Percentiles rank a stretch among this genome's conserved stretches.
Conservation (phyloP, 495 filamentous ascomycete species). For the Echria macrotheca region DNA sequence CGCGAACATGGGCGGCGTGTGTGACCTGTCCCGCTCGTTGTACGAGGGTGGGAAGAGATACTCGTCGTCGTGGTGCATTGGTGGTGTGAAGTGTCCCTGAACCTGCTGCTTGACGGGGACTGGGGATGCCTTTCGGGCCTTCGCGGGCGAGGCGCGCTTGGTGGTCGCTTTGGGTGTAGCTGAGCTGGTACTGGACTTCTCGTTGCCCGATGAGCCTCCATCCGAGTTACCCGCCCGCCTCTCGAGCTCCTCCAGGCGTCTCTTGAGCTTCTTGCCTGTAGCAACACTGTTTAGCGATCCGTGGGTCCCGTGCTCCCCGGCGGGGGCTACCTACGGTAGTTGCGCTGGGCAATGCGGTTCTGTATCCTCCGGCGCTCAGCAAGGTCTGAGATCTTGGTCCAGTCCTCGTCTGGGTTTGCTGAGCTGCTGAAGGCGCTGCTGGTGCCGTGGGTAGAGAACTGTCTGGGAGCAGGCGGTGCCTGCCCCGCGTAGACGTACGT, state of each 20-base stretch:
- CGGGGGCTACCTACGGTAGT: conserved; percentile 77
- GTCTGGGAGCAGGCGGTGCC: conserved; percentile 44
- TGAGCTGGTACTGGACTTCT: conserved; percentile 45
- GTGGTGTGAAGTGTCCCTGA: conserved; percentile 58
- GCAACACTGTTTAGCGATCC: conserved; percentile 9
- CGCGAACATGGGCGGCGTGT: conserved; percentile 65
- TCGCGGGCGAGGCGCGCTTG: conserved; percentile 35
- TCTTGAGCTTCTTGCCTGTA: conserved; percentile 97
- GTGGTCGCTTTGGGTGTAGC: conserved; percentile 36
- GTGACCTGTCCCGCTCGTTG: conserved; percentile 55
- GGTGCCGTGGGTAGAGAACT: conserved; percentile 64
- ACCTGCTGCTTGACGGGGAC: conserved; percentile 34
- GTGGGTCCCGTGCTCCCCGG: neutral
- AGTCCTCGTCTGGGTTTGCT: conserved; percentile 96
- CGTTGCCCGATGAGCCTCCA: conserved; percentile 44
- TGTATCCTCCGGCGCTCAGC: conserved; percentile 93
- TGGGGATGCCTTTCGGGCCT: conserved; percentile 28
- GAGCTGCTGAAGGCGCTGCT: conserved; percentile 96
- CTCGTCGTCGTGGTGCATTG: conserved; percentile 48
- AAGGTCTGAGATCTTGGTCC: conserved; percentile 98
- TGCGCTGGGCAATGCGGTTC: conserved; percentile 95
- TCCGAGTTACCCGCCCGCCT: conserved; percentile 82
- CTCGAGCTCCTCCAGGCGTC: conserved; percentile 92
- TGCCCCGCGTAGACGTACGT: conserved; percentile 38
- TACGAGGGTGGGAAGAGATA: conserved; percentile 41